A percentile compares a stretch with the other conserved stretches of the same genome.
Evolutionary conservation across 306 rosid genomes (phyloP).

Genomic region (Rosa chinensis): DNA sequence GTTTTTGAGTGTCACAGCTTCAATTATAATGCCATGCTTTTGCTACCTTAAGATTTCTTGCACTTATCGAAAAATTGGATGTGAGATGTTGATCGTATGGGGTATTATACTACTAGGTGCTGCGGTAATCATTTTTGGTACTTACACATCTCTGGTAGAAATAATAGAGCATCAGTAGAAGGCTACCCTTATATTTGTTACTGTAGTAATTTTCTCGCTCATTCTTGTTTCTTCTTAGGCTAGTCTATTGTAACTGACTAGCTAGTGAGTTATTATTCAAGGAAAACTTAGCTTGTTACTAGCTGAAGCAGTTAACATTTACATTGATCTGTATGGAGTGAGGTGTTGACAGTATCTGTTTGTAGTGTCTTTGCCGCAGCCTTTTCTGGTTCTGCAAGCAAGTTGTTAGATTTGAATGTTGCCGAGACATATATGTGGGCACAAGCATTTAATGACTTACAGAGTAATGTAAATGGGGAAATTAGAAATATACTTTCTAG

Average conservation of each 20-base stretch:
- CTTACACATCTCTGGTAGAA: constrained; percentile 49
- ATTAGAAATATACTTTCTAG: no score
- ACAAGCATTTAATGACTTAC: no score
- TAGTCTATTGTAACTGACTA: not conserved
- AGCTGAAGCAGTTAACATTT: not conserved
- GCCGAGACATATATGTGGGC: no score
- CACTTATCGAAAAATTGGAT: constrained; percentile 23
- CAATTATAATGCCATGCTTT: constrained; percentile 62
- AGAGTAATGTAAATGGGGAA: no score
- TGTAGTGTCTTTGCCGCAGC: no score
- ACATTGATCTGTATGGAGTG: not conserved
- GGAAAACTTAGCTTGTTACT: not conserved
- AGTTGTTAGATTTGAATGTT: no score
- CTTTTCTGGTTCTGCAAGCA: no score
- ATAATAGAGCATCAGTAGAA: constrained; percentile 35
- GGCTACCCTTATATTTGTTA: not conserved
- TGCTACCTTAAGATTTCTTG: constrained; percentile 69
- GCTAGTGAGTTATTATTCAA: constrained; percentile 1
- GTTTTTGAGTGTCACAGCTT: constrained; percentile 52
- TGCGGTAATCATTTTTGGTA: constrained; percentile 45
- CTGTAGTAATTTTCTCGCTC: not conserved
- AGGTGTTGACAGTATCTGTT: no score
- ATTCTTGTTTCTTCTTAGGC: not conserved
- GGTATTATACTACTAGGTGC: constrained; percentile 35
- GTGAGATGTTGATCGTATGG: constrained; percentile 35